phyloP scores from a whole-genome alignment of 768 basidiomycete genomes.

The Naganishia friedmannii region DNA sequence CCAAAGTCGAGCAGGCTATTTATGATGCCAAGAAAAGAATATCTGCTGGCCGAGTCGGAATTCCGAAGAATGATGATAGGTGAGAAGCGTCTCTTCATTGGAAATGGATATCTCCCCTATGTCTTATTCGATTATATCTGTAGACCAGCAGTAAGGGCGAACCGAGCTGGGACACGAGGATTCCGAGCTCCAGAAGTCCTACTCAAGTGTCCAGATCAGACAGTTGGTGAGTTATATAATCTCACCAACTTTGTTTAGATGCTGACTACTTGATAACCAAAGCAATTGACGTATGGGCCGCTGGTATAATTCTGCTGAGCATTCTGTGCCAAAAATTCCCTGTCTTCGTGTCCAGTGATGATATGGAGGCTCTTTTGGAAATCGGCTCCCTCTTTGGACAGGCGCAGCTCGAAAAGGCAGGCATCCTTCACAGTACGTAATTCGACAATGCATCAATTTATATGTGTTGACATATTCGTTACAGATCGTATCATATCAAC shows the following conservation, averaged over 20 bases:
- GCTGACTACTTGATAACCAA: conserved; percentile 18
- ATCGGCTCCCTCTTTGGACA: conserved; percentile 82
- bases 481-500: conserved; percentile 82
- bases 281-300: conserved; percentile 98
- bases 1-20: conserved; percentile 49
- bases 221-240: conserved; percentile 66
- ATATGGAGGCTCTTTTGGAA: conserved; percentile 93
- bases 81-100: not conserved
- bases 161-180: conserved; percentile 92
- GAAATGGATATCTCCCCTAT: not conserved
- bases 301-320: conserved; percentile 85
- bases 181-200: conserved; percentile 96
- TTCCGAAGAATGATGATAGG: conserved; percentile 48
- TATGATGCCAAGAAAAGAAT: conserved; percentile 48
- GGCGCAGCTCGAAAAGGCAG: conserved; percentile 75
- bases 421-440: conserved; percentile 78
- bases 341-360: conserved; percentile 87
- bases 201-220: conserved; percentile 88
- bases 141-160: conserved; percentile 82
- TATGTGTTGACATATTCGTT: not conserved
- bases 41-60: conserved; percentile 47
- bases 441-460: not conserved
- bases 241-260: conserved; percentile 10
- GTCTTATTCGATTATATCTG: not conserved
- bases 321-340: conserved; percentile 91